A percentile compares a stretch with the other conserved stretches of the same genome.
Conservation (phyloP, 2,329 filamentous ascomycete species). For the Hymenoscyphus fraxineus region DNA sequence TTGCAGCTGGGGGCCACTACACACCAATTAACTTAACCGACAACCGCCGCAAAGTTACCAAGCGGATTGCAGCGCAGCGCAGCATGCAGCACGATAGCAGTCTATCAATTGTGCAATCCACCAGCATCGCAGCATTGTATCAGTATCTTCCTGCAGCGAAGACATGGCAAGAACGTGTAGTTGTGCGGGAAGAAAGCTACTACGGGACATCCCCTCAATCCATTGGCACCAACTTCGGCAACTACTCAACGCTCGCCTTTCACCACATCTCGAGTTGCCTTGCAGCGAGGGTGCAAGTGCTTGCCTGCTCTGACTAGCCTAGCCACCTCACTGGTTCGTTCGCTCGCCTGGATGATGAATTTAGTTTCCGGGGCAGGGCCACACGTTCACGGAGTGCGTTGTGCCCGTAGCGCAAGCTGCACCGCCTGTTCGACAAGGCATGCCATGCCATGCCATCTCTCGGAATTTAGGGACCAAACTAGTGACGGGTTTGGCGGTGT, state of each 20-base stretch:
- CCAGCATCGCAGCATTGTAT: conserved; percentile 24
- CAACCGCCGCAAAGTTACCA: conserved; percentile 17
- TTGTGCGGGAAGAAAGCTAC: background rate
- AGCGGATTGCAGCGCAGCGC: conserved; percentile 19
- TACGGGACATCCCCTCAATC: background rate
- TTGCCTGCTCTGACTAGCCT: background rate
- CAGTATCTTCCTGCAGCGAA: conserved; percentile 17
- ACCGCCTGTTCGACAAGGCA: background rate
- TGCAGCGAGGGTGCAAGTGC: background rate
- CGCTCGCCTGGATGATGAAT: background rate
- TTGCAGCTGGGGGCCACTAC: background rate
- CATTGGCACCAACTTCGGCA: background rate
- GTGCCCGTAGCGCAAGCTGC: background rate
- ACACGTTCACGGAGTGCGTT: background rate
- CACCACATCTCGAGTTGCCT: background rate
- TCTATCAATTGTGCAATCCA: conserved; percentile 17
- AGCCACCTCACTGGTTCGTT: background rate
- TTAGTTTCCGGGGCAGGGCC: background rate
- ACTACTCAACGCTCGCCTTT: background rate
- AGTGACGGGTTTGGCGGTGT: background rate
- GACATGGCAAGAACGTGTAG: conserved; percentile 18
- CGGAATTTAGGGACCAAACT: background rate
- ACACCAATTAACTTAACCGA: background rate
- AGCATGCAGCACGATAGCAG: conserved; percentile 28
- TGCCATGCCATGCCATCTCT: background rate